Conservation (phyloP, 1,284 basidiomycete genomes). For the Cutaneotrichosporon cyanovorans region DNA sequence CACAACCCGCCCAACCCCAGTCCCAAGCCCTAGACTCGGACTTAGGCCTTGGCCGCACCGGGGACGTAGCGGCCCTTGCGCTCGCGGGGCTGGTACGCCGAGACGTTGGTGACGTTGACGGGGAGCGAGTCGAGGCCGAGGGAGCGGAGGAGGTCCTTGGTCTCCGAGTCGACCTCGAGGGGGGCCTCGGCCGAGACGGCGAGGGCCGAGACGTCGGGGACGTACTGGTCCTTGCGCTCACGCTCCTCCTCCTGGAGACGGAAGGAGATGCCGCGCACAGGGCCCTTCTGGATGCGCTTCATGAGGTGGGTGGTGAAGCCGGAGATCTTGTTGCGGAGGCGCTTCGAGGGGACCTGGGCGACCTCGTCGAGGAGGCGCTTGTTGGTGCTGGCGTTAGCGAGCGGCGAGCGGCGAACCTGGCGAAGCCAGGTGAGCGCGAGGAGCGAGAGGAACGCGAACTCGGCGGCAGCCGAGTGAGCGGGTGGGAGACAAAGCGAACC, state of each 20-base stretch:
- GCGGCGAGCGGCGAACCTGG: too few relatives aligned
- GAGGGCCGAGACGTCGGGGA: conserved; percentile 90
- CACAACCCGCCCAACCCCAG: conserved; percentile 1
- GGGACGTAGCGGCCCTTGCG: conserved; percentile 74
- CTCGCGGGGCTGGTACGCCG: conserved; percentile 58
- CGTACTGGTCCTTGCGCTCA: conserved; percentile 98
- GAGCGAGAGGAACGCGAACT: too few relatives aligned
- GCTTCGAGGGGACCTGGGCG: conserved; percentile 95
- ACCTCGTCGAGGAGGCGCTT: conserved; percentile 99
- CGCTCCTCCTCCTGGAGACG: conserved; percentile 99
- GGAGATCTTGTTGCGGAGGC: conserved; percentile 98
- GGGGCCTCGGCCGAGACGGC: conserved; percentile 62
- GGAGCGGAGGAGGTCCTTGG: conserved; percentile 80
- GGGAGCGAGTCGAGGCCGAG: conserved; percentile 86
- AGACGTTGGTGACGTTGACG: conserved; percentile 62
- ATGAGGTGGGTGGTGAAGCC: conserved; percentile 99
- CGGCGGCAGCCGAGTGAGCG: too few relatives aligned
- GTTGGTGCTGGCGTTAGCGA: conserved; percentile 61
- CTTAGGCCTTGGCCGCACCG: conserved; percentile 55
- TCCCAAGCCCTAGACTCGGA: too few relatives aligned
- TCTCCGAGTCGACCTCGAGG: conserved; percentile 81
- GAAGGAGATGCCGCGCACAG: conserved; percentile 99
- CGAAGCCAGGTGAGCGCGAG: not conserved
- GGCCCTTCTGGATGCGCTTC: conserved; percentile 99
- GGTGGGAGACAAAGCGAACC: too few relatives aligned